A percentile compares a stretch with the other conserved stretches of the same genome.
Evolutionary conservation across 306 rosid species (phyloP).

Genomic region (Oxytropis ochrocephala): DNA sequence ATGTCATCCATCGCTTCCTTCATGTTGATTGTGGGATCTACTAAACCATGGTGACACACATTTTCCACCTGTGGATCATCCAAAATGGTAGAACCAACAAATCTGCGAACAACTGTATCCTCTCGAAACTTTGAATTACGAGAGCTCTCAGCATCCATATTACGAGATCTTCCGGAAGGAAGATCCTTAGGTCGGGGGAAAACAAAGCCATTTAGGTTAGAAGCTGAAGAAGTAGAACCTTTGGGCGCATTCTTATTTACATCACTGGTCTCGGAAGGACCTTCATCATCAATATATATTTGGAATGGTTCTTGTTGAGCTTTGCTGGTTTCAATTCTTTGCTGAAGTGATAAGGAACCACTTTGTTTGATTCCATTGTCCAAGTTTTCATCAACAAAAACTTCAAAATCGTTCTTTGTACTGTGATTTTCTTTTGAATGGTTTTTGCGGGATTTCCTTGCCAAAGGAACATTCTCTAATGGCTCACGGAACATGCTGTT

Average conservation of each 20-base stretch:
- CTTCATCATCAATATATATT: constrained; percentile 72
- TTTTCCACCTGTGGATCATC: constrained; percentile 86
- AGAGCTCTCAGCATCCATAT: constrained; percentile 29
- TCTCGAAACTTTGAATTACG: constrained; percentile 59
- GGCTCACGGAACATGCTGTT: constrained; percentile 86
- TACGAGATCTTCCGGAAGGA: constrained; percentile 39
- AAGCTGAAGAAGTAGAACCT: constrained; percentile 42
- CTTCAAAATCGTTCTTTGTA: constrained; percentile 33
- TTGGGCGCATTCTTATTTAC: constrained; percentile 26
- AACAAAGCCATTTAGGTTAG: constrained; percentile 38
- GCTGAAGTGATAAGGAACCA: constrained; percentile 28
- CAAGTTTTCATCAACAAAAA: constrained; percentile 56
- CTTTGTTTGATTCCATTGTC: constrained; percentile 34
- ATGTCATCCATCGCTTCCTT: constrained; percentile 97
- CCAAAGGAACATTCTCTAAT: constrained; percentile 43
- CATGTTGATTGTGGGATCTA: constrained; percentile 90
- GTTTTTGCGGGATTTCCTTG: constrained; percentile 40
- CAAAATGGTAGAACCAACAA: constrained; percentile 83
- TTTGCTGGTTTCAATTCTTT: constrained; percentile 28
- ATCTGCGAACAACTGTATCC: constrained; percentile 83
- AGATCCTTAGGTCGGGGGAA: constrained; percentile 61
- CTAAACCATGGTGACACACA: constrained; percentile 91
- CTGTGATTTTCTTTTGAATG: constrained; percentile 17
- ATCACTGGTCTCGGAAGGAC: constrained; percentile 23
- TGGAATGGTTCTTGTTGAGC: constrained; percentile 45